phyloP scores from a whole-genome alignment of 2,329 filamentous ascomycete genomes.

The Ophiobolus disseminans region DNA sequence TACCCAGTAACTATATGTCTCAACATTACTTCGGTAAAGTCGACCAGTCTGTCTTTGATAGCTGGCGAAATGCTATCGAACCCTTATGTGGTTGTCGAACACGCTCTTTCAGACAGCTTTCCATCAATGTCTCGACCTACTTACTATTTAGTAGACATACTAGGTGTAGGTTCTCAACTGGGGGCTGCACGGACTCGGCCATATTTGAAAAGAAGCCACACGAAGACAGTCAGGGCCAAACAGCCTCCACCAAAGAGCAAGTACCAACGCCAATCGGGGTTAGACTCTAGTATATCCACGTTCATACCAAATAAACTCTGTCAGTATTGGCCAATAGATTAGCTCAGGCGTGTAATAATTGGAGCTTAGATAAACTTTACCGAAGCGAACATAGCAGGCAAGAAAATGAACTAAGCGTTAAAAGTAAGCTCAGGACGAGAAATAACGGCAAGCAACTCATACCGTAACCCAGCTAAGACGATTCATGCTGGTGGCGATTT shows the following conservation, averaged over 20 bases:
- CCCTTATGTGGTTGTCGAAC: not conserved
- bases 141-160: not conserved
- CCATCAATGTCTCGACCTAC: not conserved
- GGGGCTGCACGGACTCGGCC: not conserved
- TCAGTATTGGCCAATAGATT: not conserved
- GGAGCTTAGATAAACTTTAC: not conserved
- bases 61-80: not conserved
- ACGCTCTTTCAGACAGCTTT: not conserved
- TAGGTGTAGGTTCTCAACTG: not conserved
- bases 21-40: not conserved
- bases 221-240: not conserved
- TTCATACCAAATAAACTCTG: conserved; percentile 10
- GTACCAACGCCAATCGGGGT: conserved; percentile 8
- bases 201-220: conserved; percentile 6
- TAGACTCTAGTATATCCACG: conserved; percentile 3
- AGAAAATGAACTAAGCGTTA: conserved; percentile 7
- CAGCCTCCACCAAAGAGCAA: conserved; percentile 1
- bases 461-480: conserved; percentile 16
- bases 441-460: not conserved
- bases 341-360: not conserved
- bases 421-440: not conserved
- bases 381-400: conserved; percentile 9
- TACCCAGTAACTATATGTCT: no score
- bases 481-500: conserved; percentile 14
- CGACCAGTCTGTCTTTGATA: not conserved